Evolutionary conservation across 305 asterid genomes (phyloP), one percentile per base, ranked within the genome.

Genomic region (Plantago lanceolata): DNA sequence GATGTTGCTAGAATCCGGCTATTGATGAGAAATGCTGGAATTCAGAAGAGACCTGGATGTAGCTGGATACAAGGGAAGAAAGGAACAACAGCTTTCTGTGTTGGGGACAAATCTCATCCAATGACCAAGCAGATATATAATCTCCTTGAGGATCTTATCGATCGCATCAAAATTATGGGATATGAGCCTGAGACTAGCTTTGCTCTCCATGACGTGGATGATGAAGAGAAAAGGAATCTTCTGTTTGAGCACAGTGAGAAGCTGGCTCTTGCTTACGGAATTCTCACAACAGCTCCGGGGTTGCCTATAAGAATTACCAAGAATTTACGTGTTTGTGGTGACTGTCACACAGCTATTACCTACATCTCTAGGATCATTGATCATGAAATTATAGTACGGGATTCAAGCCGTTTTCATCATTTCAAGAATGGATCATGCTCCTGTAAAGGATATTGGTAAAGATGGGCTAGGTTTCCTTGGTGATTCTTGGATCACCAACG

Each of bases 31-130:
- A 79, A 66, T 19, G 61, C 85, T 2, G 97, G 94, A 28, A 81
- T 89, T 57, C 81, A 63, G 84, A 89, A 89, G 73, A 83, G 89
- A 55, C 97, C 97, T 19, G 97, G 97, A 9, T 87, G 91, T 71
- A 89, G 97, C 70, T 89, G 95, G 97, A 81, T 89, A 19, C 95
- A 89, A 66, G 97, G 95, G 65, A 89, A 71, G 76, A 84, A 79
- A 49, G 92, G 84, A 61, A 80, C 89, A 1, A 66, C 87, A 3
- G 68, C 83, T 4, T 89, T 87, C 74, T 81, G 65, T 44, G 95
- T 83, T 19, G 97, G 95, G 47, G 97, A 89, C 60, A 85, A 76
- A 77, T 77, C 88, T 69, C 94, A 89, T 74, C 88, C 89, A 4
- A 80, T 85, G 88, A 61, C 95, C 56, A 31, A 70, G 54, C 81